Evolutionary conservation across 225 moss, liverwort and hornwort species (phyloP), one percentile per base, ranked within the genome.

Genomic region (Bryoerythrophyllum caledonicum): DNA sequence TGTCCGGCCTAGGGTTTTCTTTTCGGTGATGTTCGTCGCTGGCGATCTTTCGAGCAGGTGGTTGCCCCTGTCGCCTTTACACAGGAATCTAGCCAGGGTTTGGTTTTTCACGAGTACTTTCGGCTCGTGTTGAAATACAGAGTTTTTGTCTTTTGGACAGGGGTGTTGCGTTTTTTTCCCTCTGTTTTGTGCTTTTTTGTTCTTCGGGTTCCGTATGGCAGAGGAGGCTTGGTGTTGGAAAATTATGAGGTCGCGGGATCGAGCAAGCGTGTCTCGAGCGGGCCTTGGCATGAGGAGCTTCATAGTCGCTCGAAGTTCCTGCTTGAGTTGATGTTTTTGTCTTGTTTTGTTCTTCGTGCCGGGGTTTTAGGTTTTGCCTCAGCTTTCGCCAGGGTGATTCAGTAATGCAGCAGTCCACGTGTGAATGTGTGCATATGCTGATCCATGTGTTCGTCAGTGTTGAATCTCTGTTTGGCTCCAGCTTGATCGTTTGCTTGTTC

Each of bases 281-380:
- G 55, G 24, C 70, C 70, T 62, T 48, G 8, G 1, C 5, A 17
- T 20, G 41, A 3, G 16, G 57, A 28, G 67, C 44, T 32, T 68
- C 26, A 2, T 70, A 52, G 40, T 65, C 52, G 52, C 73, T 25
- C 37, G 27, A 48, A 51, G 57, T 63, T 73, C 12, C 14, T 67
- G 25, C 57, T 58, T 76, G 25, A 65, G 10, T 68, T 68, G 41
- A 61, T 53, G 52, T 56, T 70, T 13, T 68, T 34, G 3, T 19
- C 5, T n/a, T 3, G 2, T 54, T 23, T 54, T 13, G 44, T 44
- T 17, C 48, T 24, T 44, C 64, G 5, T 70, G 55, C 61, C 16
- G 78, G 74, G 78, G 84, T 57, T 78, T 80, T 74, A 81, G 78
- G 78, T 74, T 74, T 73, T 19, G 12, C 43, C 52, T n/a, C 30